Conservation (phyloP, 495 filamentous ascomycete genomes). For the Talaromyces nanjingensis region DNA sequence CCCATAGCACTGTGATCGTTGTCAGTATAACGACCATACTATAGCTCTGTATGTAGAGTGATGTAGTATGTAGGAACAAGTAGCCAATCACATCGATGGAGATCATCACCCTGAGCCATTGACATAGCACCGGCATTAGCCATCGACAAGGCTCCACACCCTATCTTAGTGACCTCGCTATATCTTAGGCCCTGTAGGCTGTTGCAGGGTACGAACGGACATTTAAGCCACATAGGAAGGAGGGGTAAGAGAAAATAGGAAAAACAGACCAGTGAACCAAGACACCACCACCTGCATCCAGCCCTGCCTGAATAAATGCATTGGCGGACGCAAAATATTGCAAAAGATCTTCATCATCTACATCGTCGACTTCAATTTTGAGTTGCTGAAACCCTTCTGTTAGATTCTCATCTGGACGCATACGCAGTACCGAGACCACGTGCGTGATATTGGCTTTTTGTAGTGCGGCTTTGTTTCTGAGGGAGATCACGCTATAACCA, state of each 20-base stretch:
- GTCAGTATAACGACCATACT: conserved; percentile 17
- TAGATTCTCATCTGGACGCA: conserved; percentile 45
- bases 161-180: neutral
- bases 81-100: neutral
- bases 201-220: conserved; percentile 13
- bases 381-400: conserved; percentile 55
- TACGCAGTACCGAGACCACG: conserved; percentile 72
- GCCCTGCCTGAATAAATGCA: conserved; percentile 72
- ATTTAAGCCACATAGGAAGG: neutral
- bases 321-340: conserved; percentile 70
- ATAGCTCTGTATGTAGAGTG: neutral
- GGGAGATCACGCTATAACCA: conserved; percentile 59
- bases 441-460: conserved; percentile 75
- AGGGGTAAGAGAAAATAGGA: neutral
- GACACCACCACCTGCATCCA: conserved; percentile 59
- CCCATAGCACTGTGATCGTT: conserved; percentile 74
- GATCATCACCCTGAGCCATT: neutral
- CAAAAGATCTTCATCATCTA: conserved; percentile 77
- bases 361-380: conserved; percentile 79
- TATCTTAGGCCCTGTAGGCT: neutral
- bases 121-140: neutral
- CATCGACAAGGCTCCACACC: neutral
- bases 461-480: conserved; percentile 61
- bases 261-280: conserved; percentile 66
- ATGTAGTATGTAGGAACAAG: conserved; percentile 9